Base-by-base conservation (phyloP, 2,329 filamentous ascomycete genomes). In the Cercospora citrullina region DNA sequence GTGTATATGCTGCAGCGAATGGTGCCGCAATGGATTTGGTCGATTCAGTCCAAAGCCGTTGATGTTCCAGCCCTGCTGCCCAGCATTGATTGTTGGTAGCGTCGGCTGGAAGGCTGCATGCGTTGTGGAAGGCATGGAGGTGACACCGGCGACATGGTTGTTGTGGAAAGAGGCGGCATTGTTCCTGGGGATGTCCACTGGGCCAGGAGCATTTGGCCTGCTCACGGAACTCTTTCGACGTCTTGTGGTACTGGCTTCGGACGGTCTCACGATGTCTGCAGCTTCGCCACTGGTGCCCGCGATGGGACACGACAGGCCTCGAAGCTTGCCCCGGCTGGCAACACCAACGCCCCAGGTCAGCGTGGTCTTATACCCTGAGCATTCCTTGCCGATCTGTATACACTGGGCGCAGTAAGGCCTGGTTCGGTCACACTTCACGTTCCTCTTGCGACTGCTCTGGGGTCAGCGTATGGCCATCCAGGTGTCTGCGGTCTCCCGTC, bases 311-410 rank as follows among this genome's bases (percentile, higher is more conserved):
- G 94, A 94, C 73, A 97, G 85, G 45, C 94, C 94, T 70, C 94
- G 89, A 71, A 98, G 88, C 84, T 98, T 98, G 77, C 94, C 94
- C 76, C 94, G 90, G 81, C 94, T 97, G 66, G 94, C 94, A 68
- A 98, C 94, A 62, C 94, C 94, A 59, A 97, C 92, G 51, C 93
- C 93, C 94, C 94, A 98, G 58, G 94, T 98, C 80, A 98, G 85
- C 74, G 94, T 94, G 16, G 94, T 98, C 83, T 96, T 96, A 85
- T 98, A 98, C 68, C 94, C 94, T 30, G 92, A 93, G 82, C 94
- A 98, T 77, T 96, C 93, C 79, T 93, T 93, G 72, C 93, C 94
- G 72, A 93, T 86, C 74, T 97, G 92, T 71, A 98, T 87, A 80
- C 94, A 99, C 81, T 93, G 94, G 55, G 93, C 93, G 82, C 95